These are phyloP conservation scores for Wickerhamiella lipophila DNA, from an alignment of 805 yeast species.

Conservation along the genomic window DNA sequence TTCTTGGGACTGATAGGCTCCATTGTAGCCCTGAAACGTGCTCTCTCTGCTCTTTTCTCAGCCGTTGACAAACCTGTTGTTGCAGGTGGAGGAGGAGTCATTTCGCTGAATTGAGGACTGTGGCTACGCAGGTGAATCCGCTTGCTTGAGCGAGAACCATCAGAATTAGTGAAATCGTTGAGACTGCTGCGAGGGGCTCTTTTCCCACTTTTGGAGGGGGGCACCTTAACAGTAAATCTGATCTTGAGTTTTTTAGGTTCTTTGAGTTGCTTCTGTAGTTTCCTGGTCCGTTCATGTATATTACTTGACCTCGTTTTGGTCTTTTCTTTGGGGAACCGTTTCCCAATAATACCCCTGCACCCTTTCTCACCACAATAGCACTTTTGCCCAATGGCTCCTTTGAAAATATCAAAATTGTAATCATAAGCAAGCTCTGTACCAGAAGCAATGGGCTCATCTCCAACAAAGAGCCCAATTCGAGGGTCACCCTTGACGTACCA, in stretches of 20 bases:
- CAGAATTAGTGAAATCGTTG: neutral
- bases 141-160: neutral
- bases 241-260: neutral
- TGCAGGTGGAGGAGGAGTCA: neutral
- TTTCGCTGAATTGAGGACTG: too few species aligned
- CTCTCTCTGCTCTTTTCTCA: conserved; percentile 2
- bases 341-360: conserved; percentile 31
- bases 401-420: conserved; percentile 37
- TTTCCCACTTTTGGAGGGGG: neutral
- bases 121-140: neutral
- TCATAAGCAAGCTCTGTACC: conserved; percentile 39
- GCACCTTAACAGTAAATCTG: neutral
- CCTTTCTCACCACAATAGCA: conserved; percentile 35
- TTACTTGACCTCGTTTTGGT: neutral
- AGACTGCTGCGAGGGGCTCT: neutral
- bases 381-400: conserved; percentile 33
- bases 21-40: neutral
- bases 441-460: conserved; percentile 27
- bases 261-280: neutral
- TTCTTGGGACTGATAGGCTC: neutral
- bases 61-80: neutral
- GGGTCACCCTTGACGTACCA: conserved; percentile 37
- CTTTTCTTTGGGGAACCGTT: conserved; percentile 10
- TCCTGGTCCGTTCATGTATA: neutral
- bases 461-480: conserved; percentile 37